Conservation (phyloP, 345 rosid species). For the Eucalyptus sp. region DNA sequence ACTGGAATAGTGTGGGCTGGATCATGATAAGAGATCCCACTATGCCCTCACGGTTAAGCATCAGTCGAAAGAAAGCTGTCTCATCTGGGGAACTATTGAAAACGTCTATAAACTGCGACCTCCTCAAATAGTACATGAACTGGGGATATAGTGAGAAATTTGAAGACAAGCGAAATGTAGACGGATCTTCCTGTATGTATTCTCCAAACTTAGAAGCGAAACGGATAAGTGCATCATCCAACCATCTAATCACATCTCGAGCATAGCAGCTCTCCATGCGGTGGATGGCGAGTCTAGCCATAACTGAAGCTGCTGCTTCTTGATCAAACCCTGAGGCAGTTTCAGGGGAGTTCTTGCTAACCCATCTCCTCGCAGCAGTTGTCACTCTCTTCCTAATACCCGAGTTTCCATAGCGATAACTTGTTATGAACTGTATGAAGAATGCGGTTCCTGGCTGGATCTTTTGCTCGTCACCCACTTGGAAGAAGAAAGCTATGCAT, state of each 20-base stretch:
- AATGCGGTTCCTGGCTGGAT: constrained; percentile 82
- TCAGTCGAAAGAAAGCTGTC: constrained; percentile 74
- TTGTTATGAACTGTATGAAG: constrained; percentile 76
- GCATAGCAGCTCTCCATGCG: constrained; percentile 60
- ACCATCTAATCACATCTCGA: constrained; percentile 82
- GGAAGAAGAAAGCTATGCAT: constrained; percentile 82
- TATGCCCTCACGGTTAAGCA: constrained; percentile 92
- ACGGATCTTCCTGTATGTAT: constrained; percentile 83
- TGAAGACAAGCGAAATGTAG: constrained; percentile 75
- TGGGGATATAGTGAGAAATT: constrained; percentile 93
- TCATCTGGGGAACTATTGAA: constrained; percentile 86
- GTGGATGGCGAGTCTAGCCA: constrained; percentile 88
- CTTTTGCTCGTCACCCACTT: constrained; percentile 47
- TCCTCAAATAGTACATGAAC: constrained; percentile 88
- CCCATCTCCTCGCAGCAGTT: constrained; percentile 96
- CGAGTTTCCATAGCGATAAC: constrained; percentile 59
- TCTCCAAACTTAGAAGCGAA: constrained; percentile 89
- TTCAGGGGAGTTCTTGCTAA: constrained; percentile 63
- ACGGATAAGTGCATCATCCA: constrained; percentile 68
- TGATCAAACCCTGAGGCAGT: constrained; percentile 82
- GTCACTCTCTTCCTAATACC: constrained; percentile 69
- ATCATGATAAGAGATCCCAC: constrained; percentile 84
- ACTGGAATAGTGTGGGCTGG: constrained; percentile 86
- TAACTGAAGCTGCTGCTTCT: constrained; percentile 91
- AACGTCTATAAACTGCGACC: constrained; percentile 96